Percentiles rank a stretch among this genome's conserved stretches.
Conservation (phyloP, 805 yeast species). For the Komagataella ulmi region DNA sequence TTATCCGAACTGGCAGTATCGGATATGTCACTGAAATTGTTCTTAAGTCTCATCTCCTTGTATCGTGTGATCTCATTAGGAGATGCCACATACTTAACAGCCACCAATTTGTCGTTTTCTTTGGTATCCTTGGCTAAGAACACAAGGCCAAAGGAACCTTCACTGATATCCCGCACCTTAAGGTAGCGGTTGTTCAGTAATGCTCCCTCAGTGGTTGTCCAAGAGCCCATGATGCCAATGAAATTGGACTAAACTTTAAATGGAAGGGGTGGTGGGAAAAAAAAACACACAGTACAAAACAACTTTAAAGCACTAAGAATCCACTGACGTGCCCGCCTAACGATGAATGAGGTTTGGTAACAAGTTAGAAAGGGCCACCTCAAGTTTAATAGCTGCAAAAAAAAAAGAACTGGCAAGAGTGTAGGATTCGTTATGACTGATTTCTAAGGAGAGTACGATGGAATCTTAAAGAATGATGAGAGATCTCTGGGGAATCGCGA, state of each 20-base stretch:
- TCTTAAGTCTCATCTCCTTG: conserved; percentile 16
- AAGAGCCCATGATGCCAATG: not conserved
- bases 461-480: not conserved
- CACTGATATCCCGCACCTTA: conserved; percentile 64
- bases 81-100: conserved; percentile 65
- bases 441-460: not conserved
- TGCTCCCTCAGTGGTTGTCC: conserved; percentile 11
- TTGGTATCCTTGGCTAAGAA: conserved; percentile 69
- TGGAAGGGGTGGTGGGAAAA: not conserved
- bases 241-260: not conserved
- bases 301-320: not conserved
- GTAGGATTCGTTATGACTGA: not conserved
- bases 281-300: not conserved
- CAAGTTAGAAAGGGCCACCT: not conserved
- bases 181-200: conserved; percentile 51
- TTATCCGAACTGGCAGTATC: conserved; percentile 1
- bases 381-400: not conserved
- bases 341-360: not conserved
- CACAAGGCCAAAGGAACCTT: conserved; percentile 90
- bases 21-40: conserved; percentile 14
- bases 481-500: not conserved
- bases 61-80: not conserved
- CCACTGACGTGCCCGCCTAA: not conserved
- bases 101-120: conserved; percentile 40
- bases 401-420: not conserved